A percentile compares a stretch with the other conserved stretches of the same genome.
Evolutionary conservation across 106 monocot species (phyloP).

Genomic region (Xerophyta viscosa): DNA sequence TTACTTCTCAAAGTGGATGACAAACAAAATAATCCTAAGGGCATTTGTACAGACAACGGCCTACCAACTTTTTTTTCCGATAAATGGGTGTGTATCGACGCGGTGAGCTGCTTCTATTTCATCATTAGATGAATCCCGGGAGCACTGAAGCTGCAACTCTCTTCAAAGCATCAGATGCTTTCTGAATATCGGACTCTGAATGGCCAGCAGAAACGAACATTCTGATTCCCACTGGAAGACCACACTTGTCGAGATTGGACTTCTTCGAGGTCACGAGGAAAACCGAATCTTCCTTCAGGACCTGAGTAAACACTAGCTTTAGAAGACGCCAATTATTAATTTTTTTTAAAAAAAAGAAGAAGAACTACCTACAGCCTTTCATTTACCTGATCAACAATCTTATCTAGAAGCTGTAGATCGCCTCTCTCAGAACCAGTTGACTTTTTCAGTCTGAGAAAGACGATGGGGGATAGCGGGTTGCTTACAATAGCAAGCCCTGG

Average conservation of each 20-base stretch:
- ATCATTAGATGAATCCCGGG: slow-evolving; percentile 9
- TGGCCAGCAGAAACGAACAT: slow-evolving; percentile 56
- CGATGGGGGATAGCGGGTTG: slow-evolving; percentile 42
- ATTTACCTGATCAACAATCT: slow-evolving; percentile 31
- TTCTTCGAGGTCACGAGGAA: slow-evolving; percentile 48
- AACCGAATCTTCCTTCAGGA: slow-evolving; percentile 39
- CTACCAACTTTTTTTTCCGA: too few species aligned
- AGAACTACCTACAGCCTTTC: neutral
- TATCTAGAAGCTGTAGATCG: slow-evolving; percentile 53
- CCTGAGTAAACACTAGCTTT: slow-evolving; percentile 8
- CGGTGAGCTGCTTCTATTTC: slow-evolving; percentile 14
- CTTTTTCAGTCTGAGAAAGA: slow-evolving; percentile 52
- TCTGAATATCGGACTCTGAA: slow-evolving; percentile 33
- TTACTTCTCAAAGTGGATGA: too few species aligned
- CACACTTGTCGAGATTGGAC: slow-evolving; percentile 47
- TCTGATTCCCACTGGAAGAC: slow-evolving; percentile 45
- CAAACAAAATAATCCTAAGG: too few species aligned
- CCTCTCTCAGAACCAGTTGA: slow-evolving; percentile 36
- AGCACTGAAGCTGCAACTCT: slow-evolving; percentile 37
- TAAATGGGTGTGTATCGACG: too few species aligned
- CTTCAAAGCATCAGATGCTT: slow-evolving; percentile 36
- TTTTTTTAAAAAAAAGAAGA: neutral
- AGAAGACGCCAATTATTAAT: neutral
- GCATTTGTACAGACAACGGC: too few species aligned
- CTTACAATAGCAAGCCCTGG: slow-evolving; percentile 41